Base-by-base conservation (phyloP, 2,329 filamentous ascomycete species). In the Calonectria pseudoreteaudii region DNA sequence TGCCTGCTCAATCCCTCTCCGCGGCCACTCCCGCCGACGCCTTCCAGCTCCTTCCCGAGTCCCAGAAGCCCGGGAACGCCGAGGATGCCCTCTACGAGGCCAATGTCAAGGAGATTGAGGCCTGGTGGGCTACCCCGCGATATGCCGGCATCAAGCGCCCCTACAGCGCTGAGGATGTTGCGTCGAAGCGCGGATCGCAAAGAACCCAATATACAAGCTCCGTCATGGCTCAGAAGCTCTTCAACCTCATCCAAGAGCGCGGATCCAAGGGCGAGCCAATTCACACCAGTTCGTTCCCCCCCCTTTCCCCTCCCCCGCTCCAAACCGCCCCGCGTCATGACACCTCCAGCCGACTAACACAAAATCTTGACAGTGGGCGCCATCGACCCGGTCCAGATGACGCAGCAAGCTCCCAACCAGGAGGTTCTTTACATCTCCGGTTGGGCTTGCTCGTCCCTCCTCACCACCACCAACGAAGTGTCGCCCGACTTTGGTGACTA, bases 311-410 rank as follows among this genome's bases (percentile, higher is more conserved):
- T 23, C 23, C 16, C 47, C 8, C 7, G 30, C 60, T n/a, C 8
- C n/a, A 28, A 14, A 65, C 49, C n/a, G n/a, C 18, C 41, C 4
- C 7, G 14, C 73, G 47, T 38, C 34, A 64, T 47, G 30, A 60
- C 65, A 34, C 30, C 36, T 47, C 28, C 68, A 30, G 31, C 6
- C 41, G 26, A 41, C 75, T 80, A 70, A 80, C 76, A 70, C 23
- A 8, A 8, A 8, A 68, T 0, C 49, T 26, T 11, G 20, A 4
- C 75, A 96, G 94, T 99, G 94, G 97, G 97, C 79, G 97, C 96
- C 74, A 97, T 99, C 85, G 97, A 99, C 83, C 97, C 97, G n/a
- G 93, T 98, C 14, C 97, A 99, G 87, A 98, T 99, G 97, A 98
- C 97, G 64, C 97, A 99, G 85, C 97, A 98, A 87, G 97, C 97